A percentile compares a stretch with the other conserved stretches of the same genome.
Conservation (phyloP, 768 basidiomycete species). For the Boletus rubropictus region DNA sequence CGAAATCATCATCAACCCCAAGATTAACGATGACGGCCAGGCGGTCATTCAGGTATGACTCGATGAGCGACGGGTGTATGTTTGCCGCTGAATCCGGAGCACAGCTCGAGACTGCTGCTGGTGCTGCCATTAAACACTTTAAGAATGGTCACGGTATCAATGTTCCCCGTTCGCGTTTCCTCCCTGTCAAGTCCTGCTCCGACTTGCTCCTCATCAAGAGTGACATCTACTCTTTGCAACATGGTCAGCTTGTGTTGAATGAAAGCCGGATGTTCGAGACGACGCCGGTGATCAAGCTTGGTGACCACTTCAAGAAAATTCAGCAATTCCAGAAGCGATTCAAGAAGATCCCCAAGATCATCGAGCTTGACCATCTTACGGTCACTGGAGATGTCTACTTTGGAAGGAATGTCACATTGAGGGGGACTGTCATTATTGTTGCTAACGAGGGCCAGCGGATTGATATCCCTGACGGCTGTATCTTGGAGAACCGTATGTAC, state of each 20-base stretch:
- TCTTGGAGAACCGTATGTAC: constrained; percentile 58
- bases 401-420: constrained; percentile 57
- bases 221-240: constrained; percentile 64
- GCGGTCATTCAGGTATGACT: constrained; percentile 56
- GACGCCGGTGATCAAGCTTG: constrained; percentile 72
- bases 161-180: constrained; percentile 67
- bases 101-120: constrained; percentile 69
- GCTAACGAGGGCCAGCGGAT: constrained; percentile 75
- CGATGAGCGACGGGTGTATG: not conserved
- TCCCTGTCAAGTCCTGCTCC: constrained; percentile 61
- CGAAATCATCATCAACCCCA: constrained; percentile 77
- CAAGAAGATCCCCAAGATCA: constrained; percentile 68
- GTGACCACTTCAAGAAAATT: constrained; percentile 74
- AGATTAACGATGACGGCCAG: constrained; percentile 62
- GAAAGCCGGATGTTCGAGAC: constrained; percentile 51
- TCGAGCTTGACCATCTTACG: constrained; percentile 71
- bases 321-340: constrained; percentile 67
- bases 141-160: constrained; percentile 63
- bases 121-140: constrained; percentile 73
- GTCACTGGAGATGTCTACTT: constrained; percentile 65
- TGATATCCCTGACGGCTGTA: constrained; percentile 69
- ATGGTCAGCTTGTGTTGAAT: constrained; percentile 63
- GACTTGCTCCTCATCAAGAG: constrained; percentile 62
- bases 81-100: not conserved
- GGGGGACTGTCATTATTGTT: constrained; percentile 68